A percentile compares a stretch with the other conserved stretches of the same genome.
Evolutionary conservation across 441 rosid genomes (phyloP).

Genomic region (Corymbia calophylla): DNA sequence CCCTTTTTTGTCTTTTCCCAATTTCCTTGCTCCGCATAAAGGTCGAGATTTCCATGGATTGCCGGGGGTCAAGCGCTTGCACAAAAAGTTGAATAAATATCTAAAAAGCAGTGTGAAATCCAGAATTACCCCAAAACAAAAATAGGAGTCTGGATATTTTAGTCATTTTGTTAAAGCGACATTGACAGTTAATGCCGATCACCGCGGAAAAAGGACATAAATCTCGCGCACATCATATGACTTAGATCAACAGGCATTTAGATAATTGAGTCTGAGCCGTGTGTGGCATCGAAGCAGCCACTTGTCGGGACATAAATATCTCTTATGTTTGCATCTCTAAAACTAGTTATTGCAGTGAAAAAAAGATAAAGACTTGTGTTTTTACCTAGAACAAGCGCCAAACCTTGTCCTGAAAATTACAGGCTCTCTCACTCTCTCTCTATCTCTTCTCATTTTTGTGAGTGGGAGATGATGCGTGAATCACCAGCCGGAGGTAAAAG

Average conservation of each 20-base stretch:
- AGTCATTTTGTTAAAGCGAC: not conserved
- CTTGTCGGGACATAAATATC: not conserved
- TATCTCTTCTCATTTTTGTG: not conserved
- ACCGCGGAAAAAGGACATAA: not conserved
- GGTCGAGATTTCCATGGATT: not conserved
- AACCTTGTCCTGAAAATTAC: not conserved
- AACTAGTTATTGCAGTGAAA: not conserved
- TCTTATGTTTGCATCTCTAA: not conserved
- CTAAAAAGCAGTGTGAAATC: not conserved
- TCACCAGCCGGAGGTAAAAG: not conserved
- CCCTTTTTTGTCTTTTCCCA: not conserved
- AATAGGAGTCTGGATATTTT: not conserved
- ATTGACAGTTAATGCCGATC: not conserved
- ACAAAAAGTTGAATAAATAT: not conserved
- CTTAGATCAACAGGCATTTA: fast-evolving
- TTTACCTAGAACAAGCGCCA: not conserved
- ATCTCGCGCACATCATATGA: fast-evolving
- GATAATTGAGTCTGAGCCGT: fast-evolving
- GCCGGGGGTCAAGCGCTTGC: not conserved
- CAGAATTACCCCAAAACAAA: not conserved
- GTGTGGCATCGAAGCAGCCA: fast-evolving
- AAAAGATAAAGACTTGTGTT: not conserved
- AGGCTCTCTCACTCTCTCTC: not conserved
- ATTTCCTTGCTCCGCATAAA: not conserved
- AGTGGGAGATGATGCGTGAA: not conserved